phyloP scores from a whole-genome alignment of 495 filamentous ascomycete genomes.

The Hypoxylon lenormandii region DNA sequence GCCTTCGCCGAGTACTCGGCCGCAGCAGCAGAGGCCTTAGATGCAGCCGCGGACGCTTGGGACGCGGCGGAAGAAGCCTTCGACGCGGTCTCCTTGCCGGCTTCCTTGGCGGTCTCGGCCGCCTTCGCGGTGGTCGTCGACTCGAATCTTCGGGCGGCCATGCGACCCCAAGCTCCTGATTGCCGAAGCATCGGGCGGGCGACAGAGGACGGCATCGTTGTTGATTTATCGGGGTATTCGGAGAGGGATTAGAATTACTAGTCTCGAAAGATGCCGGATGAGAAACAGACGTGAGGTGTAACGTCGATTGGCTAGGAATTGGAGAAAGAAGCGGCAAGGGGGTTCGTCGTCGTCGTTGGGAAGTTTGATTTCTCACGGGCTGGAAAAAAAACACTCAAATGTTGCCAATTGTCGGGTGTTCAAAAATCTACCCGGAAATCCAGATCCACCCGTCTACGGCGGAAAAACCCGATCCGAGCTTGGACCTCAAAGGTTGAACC shows the following conservation, averaged over 20 bases:
- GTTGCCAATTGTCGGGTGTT: slow-evolving; percentile 39
- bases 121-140: slow-evolving; percentile 55
- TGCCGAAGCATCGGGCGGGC: slow-evolving; percentile 55
- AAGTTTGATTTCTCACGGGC: slow-evolving; percentile 25
- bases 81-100: slow-evolving; percentile 67
- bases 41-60: slow-evolving; percentile 71
- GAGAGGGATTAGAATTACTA: slow-evolving; percentile 3
- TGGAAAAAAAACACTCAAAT: slow-evolving; percentile 53
- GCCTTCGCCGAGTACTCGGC: slow-evolving; percentile 79
- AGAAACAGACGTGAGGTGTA: slow-evolving; percentile 37
- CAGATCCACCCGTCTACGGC: slow-evolving; percentile 22
- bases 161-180: slow-evolving; percentile 56
- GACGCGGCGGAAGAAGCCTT: slow-evolving; percentile 73
- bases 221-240: slow-evolving; percentile 24
- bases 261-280: slow-evolving; percentile 43
- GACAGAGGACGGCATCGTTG: slow-evolving; percentile 48
- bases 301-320: slow-evolving; percentile 14
- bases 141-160: slow-evolving; percentile 63
- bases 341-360: slow-evolving; percentile 32
- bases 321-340: slow-evolving; percentile 30
- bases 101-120: slow-evolving; percentile 38
- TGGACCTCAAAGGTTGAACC: slow-evolving; percentile 30
- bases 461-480: slow-evolving; percentile 54
- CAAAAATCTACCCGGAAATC: slow-evolving; percentile 30
- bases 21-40: slow-evolving; percentile 74